Evolutionary conservation across 73 alveolate genomes (phyloP), one percentile per base, ranked within the genome.

Genomic region (Blepharisma stoltei): DNA sequence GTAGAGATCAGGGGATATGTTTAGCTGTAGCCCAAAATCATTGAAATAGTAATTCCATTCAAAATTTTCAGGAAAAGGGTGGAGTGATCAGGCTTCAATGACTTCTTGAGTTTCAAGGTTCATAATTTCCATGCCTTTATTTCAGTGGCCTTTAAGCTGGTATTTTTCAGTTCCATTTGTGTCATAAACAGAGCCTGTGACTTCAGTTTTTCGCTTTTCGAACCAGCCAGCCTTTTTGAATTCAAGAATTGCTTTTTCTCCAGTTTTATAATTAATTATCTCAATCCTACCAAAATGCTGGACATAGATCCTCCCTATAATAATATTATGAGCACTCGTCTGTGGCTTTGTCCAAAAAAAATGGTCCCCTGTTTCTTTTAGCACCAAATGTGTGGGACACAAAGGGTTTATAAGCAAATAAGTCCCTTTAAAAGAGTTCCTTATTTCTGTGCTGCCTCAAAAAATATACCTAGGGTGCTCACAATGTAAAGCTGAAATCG

Each of bases 401-500:
- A 77, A 70, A 55, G 97, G 97, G 46, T 83, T 69, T 21, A 96
- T 83, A 78, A 90, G 95, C 73, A 96, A 73, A 43, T 93, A 86
- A 47, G 89, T 94, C 43, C 97, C 97, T 80, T 87, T 83, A 76
- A 96, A 96, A 45, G 85, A 76, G 38, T 91, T 94, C 20, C 87
- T 80, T 18, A 92, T 88, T 70, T 91, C 88, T 1, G 98, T 90
- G 78, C 95, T 89, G 77, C 97, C 98, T 91, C 93, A 89, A 67
- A 88, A 87, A 47, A 88, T 94, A 83, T 70, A 97, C 45, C 71
- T 81, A 11, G 88, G 86, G 0, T 91, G 75, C 71, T 89, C 95
- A 23, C 96, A 90, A 67, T 82, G 88, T 78, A 94, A 86, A 6
- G 99, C 99, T 2, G 99, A 90, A 7, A 95, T 91, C 54, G 96